phyloP scores from a whole-genome alignment of 345 rosid genomes.

The Linum trigynum region DNA sequence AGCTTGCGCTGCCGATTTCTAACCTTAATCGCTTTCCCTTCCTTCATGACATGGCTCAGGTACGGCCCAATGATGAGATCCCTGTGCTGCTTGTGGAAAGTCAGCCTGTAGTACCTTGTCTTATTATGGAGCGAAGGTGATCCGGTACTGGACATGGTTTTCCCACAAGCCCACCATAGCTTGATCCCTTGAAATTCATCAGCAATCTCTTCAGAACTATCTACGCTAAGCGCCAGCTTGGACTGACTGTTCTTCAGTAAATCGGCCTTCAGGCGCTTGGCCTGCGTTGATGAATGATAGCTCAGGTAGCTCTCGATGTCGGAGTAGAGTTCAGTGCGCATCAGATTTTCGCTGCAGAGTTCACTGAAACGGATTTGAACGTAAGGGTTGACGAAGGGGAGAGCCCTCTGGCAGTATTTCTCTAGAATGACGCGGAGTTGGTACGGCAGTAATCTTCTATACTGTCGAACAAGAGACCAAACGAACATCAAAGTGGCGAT shows the following conservation, averaged over 20 bases:
- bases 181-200: slow-evolving; percentile 34
- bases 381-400: slow-evolving; percentile 28
- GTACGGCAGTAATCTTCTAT: slow-evolving; percentile 15
- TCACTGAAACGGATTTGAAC: slow-evolving; percentile 38
- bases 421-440: slow-evolving; percentile 16
- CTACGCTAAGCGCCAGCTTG: slow-evolving; percentile 32
- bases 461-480: slow-evolving; percentile 23
- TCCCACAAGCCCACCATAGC: slow-evolving; percentile 36
- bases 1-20: slow-evolving; percentile 43
- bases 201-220: slow-evolving; percentile 32
- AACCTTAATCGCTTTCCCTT: slow-evolving; percentile 28
- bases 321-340: slow-evolving; percentile 29
- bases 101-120: slow-evolving; percentile 33
- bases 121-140: slow-evolving; percentile 28
- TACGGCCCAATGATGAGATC: slow-evolving; percentile 25
- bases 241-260: slow-evolving; percentile 28
- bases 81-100: slow-evolving; percentile 33
- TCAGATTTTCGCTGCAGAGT: slow-evolving; percentile 25
- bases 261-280: slow-evolving; percentile 44
- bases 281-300: slow-evolving; percentile 25
- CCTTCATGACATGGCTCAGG: slow-evolving; percentile 26
- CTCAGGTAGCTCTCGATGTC: slow-evolving; percentile 37
- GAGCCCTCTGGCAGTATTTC: slow-evolving; percentile 11
- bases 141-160: neutral
- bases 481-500: slow-evolving; percentile 22